These are phyloP conservation scores for Penicillium parvum DNA, from an alignment of 495 filamentous ascomycete species.

Conservation along the genomic window DNA sequence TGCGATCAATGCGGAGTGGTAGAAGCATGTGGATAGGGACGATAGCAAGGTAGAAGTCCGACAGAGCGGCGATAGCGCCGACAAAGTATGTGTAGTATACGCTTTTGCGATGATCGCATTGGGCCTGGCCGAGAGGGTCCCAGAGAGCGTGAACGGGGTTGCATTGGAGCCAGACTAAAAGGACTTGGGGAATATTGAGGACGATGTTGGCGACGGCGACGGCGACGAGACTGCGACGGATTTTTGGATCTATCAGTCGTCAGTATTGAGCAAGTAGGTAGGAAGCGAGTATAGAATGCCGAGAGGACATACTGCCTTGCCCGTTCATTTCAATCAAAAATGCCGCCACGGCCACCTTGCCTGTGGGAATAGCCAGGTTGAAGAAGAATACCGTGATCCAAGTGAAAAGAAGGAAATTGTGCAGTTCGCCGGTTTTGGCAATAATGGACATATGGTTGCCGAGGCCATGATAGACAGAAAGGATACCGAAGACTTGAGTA, in stretches of 20 bases:
- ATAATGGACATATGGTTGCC: constrained; percentile 21
- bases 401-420: constrained; percentile 24
- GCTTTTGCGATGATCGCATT: constrained; percentile 21
- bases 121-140: constrained; percentile 16
- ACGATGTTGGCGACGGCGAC: constrained; percentile 21
- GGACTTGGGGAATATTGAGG: constrained; percentile 21
- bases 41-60: constrained; percentile 23
- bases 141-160: constrained; percentile 17
- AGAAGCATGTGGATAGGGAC: constrained; percentile 23
- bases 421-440: constrained; percentile 13
- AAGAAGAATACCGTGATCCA: constrained; percentile 29
- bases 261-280: background rate
- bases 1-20: constrained; percentile 21
- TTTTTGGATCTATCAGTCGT: constrained; percentile 17
- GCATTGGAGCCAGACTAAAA: constrained; percentile 25
- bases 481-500: constrained; percentile 21
- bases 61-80: constrained; percentile 19
- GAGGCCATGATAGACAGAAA: constrained; percentile 22
- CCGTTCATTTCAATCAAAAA: constrained; percentile 26
- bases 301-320: constrained; percentile 16
- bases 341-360: constrained; percentile 22
- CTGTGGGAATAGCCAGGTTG: constrained; percentile 24
- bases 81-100: constrained; percentile 27
- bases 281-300: background rate
- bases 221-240: constrained; percentile 20